Conservation (phyloP, 352 stramenopile genomes). For the Salisapilia sapeloensis region DNA sequence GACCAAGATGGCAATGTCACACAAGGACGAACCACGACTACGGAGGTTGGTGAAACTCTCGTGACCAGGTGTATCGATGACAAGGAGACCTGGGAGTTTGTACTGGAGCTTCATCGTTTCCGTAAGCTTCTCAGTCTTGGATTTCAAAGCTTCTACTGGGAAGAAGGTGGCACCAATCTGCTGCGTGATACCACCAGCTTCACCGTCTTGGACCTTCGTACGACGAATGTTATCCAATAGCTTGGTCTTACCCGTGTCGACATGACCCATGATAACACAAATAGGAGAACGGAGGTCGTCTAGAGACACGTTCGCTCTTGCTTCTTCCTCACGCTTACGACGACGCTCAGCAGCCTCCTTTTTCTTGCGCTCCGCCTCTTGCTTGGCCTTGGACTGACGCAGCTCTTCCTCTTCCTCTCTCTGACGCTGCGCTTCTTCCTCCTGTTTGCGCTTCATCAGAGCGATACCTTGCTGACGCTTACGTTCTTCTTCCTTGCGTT, state of each 20-base stretch:
- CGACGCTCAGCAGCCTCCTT: constrained; percentile 53
- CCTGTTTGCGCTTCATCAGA: constrained; percentile 89
- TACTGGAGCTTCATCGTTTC: constrained; percentile 77
- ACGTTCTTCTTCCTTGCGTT: constrained; percentile 87
- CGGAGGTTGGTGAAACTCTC: constrained; percentile 99
- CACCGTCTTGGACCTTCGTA: constrained; percentile 94
- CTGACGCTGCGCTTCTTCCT: constrained; percentile 55
- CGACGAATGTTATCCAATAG: constrained; percentile 98
- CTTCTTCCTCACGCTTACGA: constrained; percentile 47
- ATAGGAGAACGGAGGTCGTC: constrained; percentile 97
- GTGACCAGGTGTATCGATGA: constrained; percentile 99
- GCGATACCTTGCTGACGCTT: constrained; percentile 85
- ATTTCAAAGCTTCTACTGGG: constrained; percentile 82
- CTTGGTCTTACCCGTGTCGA: constrained; percentile 98
- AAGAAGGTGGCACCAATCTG: constrained; percentile 95
- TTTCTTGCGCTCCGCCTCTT: constrained; percentile 74
- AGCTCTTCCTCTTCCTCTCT: constrained; percentile 38
- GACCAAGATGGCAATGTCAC: constrained; percentile 99
- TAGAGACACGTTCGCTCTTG: constrained; percentile 71
- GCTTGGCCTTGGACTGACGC: constrained; percentile 69
- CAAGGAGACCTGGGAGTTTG: constrained; percentile 82
- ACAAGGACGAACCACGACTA: constrained; percentile 91
- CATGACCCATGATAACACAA: constrained; percentile 98
- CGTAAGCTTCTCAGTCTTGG: constrained; percentile 67
- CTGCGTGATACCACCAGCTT: constrained; percentile 96